Evolutionary conservation across 495 filamentous ascomycete genomes (phyloP), one percentile per base, ranked within the genome.

Genomic region (Hyaloscypha finlandica): DNA sequence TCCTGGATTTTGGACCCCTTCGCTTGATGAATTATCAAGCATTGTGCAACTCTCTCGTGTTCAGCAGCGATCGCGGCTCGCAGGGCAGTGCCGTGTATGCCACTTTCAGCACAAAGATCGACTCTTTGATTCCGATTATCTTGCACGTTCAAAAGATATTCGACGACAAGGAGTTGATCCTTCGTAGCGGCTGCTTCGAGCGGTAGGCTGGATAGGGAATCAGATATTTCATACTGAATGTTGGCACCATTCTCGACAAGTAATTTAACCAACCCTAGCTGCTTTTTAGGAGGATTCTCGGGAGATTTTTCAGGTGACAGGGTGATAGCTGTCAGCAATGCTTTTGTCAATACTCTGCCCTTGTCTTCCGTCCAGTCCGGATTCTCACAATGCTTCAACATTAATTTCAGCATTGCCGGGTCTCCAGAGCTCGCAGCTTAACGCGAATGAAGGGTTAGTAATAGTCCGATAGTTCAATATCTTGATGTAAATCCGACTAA

Each of bases 261-360:
- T 48, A 61, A 30, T 61, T 48, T 61, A 20, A 42, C 59, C 59
- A 48, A 48, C 19, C 0, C 25, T 20, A 20, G 3, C 33, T 61
- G 59, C 3, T 61, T 39, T 2, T 25, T 2, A 25, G 25, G 25
- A 25, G 25, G 25, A 25, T 25, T 25, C 25, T 25, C 25, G 2
- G 25, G 25, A 25, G 25, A 25, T 25, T 25, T 25, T 20, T 61
- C 33, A 30, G 59, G 59, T 20, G 59, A 39, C 45, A 8, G 35
- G 37, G 59, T 42, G 25, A 61, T 61, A 8, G 59, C 59, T 9
- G 59, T 42, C 35, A 61, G 59, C 37, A 61, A 61, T 22, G 59
- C 59, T 61, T 61, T 61, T 42, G 59, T 61, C 2, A 61, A 19
- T 19, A 61, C 33, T 20, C 4, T 42, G n/a, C 14, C 33, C 33